phyloP scores from a whole-genome alignment of 2,329 filamentous ascomycete species.

The Aspergillus sp. region DNA sequence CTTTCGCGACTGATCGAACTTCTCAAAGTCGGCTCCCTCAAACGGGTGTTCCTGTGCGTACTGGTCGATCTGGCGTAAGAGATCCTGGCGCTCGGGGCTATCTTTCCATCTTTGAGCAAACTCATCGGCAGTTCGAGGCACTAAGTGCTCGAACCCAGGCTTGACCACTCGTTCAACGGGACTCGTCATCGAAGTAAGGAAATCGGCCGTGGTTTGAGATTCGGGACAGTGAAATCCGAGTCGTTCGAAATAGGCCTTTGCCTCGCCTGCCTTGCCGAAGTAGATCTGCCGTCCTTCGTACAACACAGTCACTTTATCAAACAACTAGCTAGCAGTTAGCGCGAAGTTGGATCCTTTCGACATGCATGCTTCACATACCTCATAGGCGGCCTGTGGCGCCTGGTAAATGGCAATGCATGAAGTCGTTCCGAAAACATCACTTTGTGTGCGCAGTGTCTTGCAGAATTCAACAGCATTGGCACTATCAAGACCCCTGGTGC shows the following conservation, averaged over 20 bases:
- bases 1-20: conserved; percentile 34
- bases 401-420: conserved; percentile 53
- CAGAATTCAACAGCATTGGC: conserved; percentile 54
- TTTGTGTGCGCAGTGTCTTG: conserved; percentile 43
- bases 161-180: conserved; percentile 56
- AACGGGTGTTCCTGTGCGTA: conserved; percentile 31
- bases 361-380: conserved; percentile 3
- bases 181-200: conserved; percentile 66
- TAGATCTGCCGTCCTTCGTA: conserved; percentile 73
- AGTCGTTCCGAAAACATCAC: conserved; percentile 44
- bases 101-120: conserved; percentile 58
- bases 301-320: conserved; percentile 67
- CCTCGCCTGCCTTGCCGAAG: conserved; percentile 61
- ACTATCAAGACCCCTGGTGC: conserved; percentile 46
- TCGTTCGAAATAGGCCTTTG: conserved; percentile 63
- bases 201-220: conserved; percentile 67
- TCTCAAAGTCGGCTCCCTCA: conserved; percentile 24
- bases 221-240: conserved; percentile 66
- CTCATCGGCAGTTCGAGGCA: conserved; percentile 67
- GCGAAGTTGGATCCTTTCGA: not conserved
- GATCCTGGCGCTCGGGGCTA: conserved; percentile 43
- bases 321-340: conserved; percentile 37
- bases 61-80: conserved; percentile 38
- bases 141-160: conserved; percentile 58
- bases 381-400: conserved; percentile 39